These are phyloP conservation scores for Trichoderma brevicompactum DNA, from an alignment of 2,329 filamentous ascomycete species.

Conservation along the genomic window DNA sequence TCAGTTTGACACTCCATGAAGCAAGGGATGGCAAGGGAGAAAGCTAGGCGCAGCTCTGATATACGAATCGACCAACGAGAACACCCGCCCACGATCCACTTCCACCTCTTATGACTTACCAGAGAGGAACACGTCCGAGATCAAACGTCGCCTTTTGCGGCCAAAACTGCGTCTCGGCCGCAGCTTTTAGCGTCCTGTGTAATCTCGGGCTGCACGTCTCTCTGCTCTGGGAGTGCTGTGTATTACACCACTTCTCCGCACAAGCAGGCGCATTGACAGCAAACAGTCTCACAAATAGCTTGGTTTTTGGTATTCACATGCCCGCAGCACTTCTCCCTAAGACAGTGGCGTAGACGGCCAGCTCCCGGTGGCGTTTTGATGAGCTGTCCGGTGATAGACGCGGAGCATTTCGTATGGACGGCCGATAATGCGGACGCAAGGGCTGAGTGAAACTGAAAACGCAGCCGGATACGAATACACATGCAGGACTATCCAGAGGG, in stretches of 20 bases:
- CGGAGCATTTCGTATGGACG: neutral
- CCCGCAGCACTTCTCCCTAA: neutral
- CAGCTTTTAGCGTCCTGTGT: neutral
- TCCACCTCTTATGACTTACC: neutral
- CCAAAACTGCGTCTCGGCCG: conserved; percentile 12
- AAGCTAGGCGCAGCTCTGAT: neutral
- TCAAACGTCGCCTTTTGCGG: conserved; percentile 1
- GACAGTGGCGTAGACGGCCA: neutral
- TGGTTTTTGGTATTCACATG: neutral
- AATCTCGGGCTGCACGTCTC: conserved; percentile 6
- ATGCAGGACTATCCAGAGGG: no score
- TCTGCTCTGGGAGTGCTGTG: neutral
- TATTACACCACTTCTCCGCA: neutral
- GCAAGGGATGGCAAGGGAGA: conserved; percentile 2
- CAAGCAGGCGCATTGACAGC: neutral
- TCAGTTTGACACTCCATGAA: conserved; percentile 3
- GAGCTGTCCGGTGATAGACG: neutral
- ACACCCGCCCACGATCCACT: conserved; percentile 2
- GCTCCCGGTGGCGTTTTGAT: neutral
- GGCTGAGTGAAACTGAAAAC: conserved; percentile 3
- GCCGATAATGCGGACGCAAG: conserved; percentile 17
- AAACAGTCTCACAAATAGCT: conserved; percentile 1
- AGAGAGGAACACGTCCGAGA: neutral
- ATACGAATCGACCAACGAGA: conserved; percentile 24
- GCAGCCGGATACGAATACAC: neutral